Conservation (phyloP, 345 rosid genomes). For the Acer yangbiense region DNA sequence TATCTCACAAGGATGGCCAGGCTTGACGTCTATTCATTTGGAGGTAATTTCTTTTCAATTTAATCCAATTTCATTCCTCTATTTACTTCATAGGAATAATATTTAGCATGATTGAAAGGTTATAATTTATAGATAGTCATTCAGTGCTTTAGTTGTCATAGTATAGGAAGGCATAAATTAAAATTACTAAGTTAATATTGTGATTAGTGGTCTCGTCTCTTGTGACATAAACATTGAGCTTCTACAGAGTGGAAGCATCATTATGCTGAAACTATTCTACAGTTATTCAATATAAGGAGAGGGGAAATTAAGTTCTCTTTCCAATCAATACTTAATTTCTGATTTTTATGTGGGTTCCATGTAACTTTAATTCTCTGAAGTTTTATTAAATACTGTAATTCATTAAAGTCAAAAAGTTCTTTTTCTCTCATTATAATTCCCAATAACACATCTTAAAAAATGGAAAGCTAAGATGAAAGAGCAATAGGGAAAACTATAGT, state of each 20-base stretch:
- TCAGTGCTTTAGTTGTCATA: neutral
- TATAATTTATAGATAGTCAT: neutral
- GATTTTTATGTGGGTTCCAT: no score
- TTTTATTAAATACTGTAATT: no score
- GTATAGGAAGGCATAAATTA: neutral
- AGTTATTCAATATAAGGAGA: neutral
- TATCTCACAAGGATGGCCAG: slow-evolving; percentile 78
- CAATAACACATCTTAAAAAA: no score
- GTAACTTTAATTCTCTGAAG: no score
- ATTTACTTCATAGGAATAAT: neutral
- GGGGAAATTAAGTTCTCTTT: no score
- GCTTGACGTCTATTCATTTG: slow-evolving; percentile 61
- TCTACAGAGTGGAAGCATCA: neutral
- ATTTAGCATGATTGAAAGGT: slow-evolving; percentile 2
- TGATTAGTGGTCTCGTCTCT: neutral
- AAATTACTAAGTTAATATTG: neutral
- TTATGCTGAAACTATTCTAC: neutral
- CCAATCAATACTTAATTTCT: no score
- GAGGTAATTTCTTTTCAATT: slow-evolving; percentile 50
- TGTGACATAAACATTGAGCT: neutral
- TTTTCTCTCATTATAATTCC: no score
- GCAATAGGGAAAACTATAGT: neutral
- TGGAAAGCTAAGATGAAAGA: neutral
- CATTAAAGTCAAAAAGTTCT: no score
- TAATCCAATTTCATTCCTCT: neutral